These are phyloP conservation scores for Candida silvicultrix DNA, from an alignment of 805 yeast species.

Conservation along the genomic window DNA sequence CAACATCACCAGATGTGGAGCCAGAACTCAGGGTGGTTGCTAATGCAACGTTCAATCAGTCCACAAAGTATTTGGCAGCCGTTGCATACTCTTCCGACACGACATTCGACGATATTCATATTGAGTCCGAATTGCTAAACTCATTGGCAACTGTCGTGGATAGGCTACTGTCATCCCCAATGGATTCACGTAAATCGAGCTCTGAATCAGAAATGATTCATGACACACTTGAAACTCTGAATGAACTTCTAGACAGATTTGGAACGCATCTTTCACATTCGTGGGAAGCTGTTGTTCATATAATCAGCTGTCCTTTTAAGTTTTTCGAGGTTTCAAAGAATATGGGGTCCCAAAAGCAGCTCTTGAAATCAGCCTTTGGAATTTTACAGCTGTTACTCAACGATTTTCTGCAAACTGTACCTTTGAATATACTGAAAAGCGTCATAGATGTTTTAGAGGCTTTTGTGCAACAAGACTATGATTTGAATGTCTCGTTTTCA, in stretches of 20 bases:
- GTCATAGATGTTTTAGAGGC: constrained; percentile 67
- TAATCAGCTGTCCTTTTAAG: constrained; percentile 51
- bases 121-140: constrained; percentile 43
- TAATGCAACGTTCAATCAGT: constrained; percentile 44
- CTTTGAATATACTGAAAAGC: constrained; percentile 52
- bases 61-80: constrained; percentile 31
- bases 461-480: constrained; percentile 66
- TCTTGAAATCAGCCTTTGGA: constrained; percentile 68
- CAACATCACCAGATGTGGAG: constrained; percentile 35
- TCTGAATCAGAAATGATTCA: constrained; percentile 67
- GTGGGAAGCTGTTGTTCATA: constrained; percentile 69
- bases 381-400: constrained; percentile 79
- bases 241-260: constrained; percentile 69
- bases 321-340: constrained; percentile 24
- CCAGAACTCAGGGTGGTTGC: constrained; percentile 42
- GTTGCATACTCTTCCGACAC: constrained; percentile 10
- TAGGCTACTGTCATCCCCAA: constrained; percentile 29
- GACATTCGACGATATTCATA: constrained; percentile 8
- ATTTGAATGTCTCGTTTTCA: constrained; percentile 84
- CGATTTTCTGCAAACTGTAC: constrained; percentile 73
- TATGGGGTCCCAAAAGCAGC: constrained; percentile 20
- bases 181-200: constrained; percentile 32
- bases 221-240: constrained; percentile 54
- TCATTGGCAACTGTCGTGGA: constrained; percentile 41
- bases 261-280: constrained; percentile 57